Evolutionary conservation across 345 rosid genomes (phyloP), one percentile per base, ranked within the genome.

Genomic region (Raphanus raphanistrum): DNA sequence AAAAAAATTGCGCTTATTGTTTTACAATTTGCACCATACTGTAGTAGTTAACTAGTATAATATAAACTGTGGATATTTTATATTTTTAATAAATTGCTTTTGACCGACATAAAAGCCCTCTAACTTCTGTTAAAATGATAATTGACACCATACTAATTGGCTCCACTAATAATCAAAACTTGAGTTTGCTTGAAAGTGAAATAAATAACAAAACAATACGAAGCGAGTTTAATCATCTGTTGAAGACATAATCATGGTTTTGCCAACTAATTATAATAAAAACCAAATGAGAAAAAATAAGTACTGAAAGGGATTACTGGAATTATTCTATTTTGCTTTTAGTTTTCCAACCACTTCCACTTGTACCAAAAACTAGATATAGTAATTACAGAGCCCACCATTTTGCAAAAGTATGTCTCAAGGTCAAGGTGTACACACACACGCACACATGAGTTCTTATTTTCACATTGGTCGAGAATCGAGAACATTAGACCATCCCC

Each of bases 301-400:
- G 5, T 55, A 73, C 32, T 6, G 9, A 21, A 54, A 54, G 68
- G 68, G 70, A 58, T 66, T 59, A 36, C 58, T 59, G 73, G 50
- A 66, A 72, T 66, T 66, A 67, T 72, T 72, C 63, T 50, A 35
- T 33, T 35, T 50, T 33, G 70, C 74, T 67, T 72, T 79, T 61
- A 73, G 82, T 79, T 50, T 61, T 21, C 41, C 74, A 73, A 79
- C 82, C 74, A 79, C 70, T 79, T 68, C 78, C 74, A 79, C 78
- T 79, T 73, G 82, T 79, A 67, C 69, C 58, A 73, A 67, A 73
- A 9, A 50, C 70, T 71, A 29, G 41, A 57, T 72, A 25, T 26
- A 78, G 81, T 79, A 67, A 73, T 59, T 8, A 68, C 65, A 79
- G 66, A 79, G 70, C 78, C 78, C 70, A 60, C 55, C 17, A 48